These are phyloP conservation scores for Camelina laxa DNA, from an alignment of 345 rosid species.

Conservation along the genomic window DNA sequence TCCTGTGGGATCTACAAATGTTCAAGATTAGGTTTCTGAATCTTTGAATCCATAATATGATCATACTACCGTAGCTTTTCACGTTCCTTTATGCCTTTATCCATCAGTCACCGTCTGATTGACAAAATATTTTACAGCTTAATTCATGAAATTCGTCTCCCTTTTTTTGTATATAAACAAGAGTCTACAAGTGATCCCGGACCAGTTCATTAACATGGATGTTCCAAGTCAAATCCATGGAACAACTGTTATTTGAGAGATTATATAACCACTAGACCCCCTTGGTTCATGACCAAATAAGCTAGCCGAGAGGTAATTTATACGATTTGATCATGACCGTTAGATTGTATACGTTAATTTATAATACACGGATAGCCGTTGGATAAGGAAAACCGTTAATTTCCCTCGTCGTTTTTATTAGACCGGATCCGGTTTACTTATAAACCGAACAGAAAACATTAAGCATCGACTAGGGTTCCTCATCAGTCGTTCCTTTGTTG, in stretches of 20 bases:
- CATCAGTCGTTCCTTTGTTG: neutral
- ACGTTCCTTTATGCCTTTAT: neutral
- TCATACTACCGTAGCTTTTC: neutral
- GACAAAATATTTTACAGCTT: neutral
- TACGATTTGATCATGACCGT: constrained; percentile 8
- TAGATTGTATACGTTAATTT: neutral
- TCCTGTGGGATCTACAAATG: neutral
- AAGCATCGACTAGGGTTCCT: constrained; percentile 13
- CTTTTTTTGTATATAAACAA: neutral
- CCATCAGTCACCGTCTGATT: neutral
- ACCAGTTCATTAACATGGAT: neutral
- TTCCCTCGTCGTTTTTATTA: neutral
- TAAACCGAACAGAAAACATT: constrained; percentile 2
- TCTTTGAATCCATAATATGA: neutral
- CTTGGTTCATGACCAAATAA: neutral
- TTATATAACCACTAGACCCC: constrained; percentile 42
- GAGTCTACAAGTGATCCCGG: neutral
- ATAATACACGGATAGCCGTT: constrained; percentile 2
- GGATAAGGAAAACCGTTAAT: neutral
- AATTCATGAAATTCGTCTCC: neutral
- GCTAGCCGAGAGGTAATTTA: neutral
- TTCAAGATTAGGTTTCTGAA: neutral
- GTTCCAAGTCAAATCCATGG: neutral
- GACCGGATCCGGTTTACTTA: constrained; percentile 19
- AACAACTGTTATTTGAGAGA: constrained; percentile 45